Evolutionary conservation across 805 yeast genomes (phyloP), one percentile per base, ranked within the genome.

Genomic region (Starmerella gropengiesseri): DNA sequence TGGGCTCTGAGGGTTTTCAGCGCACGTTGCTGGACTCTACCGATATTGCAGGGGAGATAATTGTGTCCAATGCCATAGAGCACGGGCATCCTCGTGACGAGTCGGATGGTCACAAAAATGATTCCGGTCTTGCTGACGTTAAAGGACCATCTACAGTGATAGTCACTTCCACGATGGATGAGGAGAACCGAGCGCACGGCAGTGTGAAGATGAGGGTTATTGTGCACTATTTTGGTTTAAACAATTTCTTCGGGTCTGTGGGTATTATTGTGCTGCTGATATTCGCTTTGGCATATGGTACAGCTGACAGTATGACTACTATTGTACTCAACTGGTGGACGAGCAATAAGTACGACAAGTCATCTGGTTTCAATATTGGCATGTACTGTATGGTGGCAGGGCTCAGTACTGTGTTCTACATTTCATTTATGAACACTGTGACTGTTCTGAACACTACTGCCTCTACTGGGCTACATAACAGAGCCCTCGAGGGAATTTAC

Each of bases 321-420:
- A 51, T 52, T 7, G 46, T 77, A 55, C 68, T 85, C 43, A 77
- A 91, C 1, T 85, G 78, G 61, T 84, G 95, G 95, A 67, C 78
- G 7, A 69, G 66, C 19, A 47, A 65, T 37, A 75, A 71, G 57
- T 82, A 79, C 55, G 45, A 63, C 4, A 58, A 59, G 44, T 42
- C 70, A 5, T 64, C 68, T 41, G 70, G 74, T 0, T 77, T 77
- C 54, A 81, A 82, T 62, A 77, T 80, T 59, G 93, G 91, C 1
- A 54, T 83, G 36, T 63, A 57, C 34, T 31, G 47, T 40, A 18
- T 46, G n/a, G 44, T 28, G 17, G 49, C 43, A n/a, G 26, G 40
- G 5, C 26, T 48, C 6, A 31, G 32, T 11, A 45, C 41, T 3
- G 38, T 37, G 2, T 43, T 46, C 22, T 42, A 43, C 22, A 37